Base-by-base conservation (phyloP, 129 eudicot genomes). In the Oenanthe sinensis region DNA sequence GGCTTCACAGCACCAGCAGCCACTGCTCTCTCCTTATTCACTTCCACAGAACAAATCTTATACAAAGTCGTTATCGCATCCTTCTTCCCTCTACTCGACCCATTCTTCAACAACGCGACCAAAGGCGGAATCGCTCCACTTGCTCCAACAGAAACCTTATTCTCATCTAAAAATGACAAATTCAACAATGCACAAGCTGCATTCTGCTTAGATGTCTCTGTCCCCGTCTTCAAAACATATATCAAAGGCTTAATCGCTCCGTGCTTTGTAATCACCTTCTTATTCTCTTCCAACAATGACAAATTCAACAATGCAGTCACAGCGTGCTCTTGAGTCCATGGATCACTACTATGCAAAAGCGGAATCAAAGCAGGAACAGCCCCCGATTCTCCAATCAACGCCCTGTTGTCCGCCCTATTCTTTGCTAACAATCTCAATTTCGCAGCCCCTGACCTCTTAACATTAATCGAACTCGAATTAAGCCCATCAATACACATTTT, bases 71-170 rank as follows among this genome's bases (percentile, higher is more conserved):
- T 95, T 30, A 95, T 81, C 5, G 98, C 97, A 50, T 95, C 98
- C 68, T 95, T 95, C 84, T 91, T 95, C 47, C 97, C 97, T 46
- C 99, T 69, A 14, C 47, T 83, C 2, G 92, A 82, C 30, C 99
- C 99, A 39, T 72, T 84, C 26, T 87, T 87, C 48, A 95, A 47
- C 81, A 95, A 49, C 39, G 85, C 82, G 33, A 95, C 96, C 63
- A 95, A 49, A 1, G 97, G 99, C 60, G 99, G 94, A 1, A 95
- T 95, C 33, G 99, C 99, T 24, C 99, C 99, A 50, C 89, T 88
- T n/a, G 99, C 99, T 3, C 99, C 99, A 28, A 95, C 92, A 0
- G 96, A 80, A 8, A 89, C 65, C 70, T 86, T 88, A 76, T 90
- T 88, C 36, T 94, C 98, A 37, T 92, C 99, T 3, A 90, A 48